Evolutionary conservation across 768 basidiomycete species (phyloP).

Genomic region (Cystobasidium ongulense): DNA sequence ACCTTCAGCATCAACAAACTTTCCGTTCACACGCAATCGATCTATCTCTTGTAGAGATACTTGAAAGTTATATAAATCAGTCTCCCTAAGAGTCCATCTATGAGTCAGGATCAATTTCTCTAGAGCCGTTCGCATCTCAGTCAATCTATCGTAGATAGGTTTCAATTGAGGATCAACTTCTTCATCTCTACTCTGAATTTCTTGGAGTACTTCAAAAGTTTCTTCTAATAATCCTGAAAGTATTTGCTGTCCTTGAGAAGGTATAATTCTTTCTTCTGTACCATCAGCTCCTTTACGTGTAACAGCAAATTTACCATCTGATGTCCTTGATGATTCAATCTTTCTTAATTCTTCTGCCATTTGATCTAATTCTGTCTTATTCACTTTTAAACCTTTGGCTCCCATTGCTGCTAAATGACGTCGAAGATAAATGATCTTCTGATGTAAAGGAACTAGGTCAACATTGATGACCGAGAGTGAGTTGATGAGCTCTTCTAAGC

Average conservation of each 20-base stretch:
- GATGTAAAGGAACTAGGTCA: conserved; percentile 84
- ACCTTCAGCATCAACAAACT: conserved; percentile 90
- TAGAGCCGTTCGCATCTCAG: conserved; percentile 72
- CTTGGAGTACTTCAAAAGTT: conserved; percentile 89
- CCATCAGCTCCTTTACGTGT: conserved; percentile 57
- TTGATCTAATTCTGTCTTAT: conserved; percentile 79
- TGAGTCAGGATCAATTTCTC: conserved; percentile 89
- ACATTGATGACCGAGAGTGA: conserved; percentile 77
- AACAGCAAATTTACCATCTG: conserved; percentile 85
- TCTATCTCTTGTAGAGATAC: conserved; percentile 91
- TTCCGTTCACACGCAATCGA: conserved; percentile 91
- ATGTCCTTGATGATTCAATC: conserved; percentile 73
- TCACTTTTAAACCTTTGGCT: conserved; percentile 67
- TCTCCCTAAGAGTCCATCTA: conserved; percentile 89
- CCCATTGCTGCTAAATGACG: conserved; percentile 81
- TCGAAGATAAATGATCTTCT: conserved; percentile 74
- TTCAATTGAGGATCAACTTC: conserved; percentile 42
- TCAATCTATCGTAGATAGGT: conserved; percentile 68
- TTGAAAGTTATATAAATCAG: conserved; percentile 83
- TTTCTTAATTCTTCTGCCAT: conserved; percentile 84
- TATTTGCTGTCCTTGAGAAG: conserved; percentile 72
- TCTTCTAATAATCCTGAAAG: conserved; percentile 86
- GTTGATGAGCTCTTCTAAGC: conserved; percentile 55
- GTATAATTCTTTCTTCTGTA: conserved; percentile 24
- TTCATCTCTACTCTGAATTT: conserved; percentile 79